A percentile compares a stretch with the other conserved stretches of the same genome.
Conservation (phyloP, 495 filamentous ascomycete genomes). For the Penicillium bovifimosum region DNA sequence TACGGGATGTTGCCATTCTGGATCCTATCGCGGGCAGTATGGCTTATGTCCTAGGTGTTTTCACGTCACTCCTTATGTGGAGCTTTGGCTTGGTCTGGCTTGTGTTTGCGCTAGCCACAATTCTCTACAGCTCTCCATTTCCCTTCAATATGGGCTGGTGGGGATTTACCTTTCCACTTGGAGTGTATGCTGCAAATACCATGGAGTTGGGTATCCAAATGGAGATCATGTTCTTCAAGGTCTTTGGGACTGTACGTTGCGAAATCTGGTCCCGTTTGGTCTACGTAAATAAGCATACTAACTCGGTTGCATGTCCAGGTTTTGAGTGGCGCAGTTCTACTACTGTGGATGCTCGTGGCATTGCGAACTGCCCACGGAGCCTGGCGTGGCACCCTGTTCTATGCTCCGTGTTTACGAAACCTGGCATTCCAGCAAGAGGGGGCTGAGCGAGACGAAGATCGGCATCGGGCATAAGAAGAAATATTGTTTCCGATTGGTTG, state of each 20-base stretch:
- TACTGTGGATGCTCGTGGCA: slow-evolving; percentile 43
- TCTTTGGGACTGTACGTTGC: slow-evolving; percentile 40
- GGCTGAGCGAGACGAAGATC: background rate
- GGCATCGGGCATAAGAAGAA: slow-evolving; percentile 11
- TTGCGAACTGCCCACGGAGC: slow-evolving; percentile 33
- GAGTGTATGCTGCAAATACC: slow-evolving; percentile 49
- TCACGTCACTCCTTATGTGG: slow-evolving; percentile 41
- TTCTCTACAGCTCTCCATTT: slow-evolving; percentile 36
- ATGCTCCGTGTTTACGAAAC: slow-evolving; percentile 45
- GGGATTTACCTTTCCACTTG: slow-evolving; percentile 56
- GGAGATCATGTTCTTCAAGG: slow-evolving; percentile 44
- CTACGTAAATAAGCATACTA: background rate
- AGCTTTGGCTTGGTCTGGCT: slow-evolving; percentile 47
- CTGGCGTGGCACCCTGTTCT: slow-evolving; percentile 38
- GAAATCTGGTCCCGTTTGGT: background rate
- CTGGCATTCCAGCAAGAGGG: slow-evolving; percentile 23
- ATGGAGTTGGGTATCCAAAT: slow-evolving; percentile 41
- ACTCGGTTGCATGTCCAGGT: slow-evolving; percentile 19
- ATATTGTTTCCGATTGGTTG: background rate
- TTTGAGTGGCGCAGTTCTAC: slow-evolving; percentile 32
- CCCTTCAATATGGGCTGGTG: slow-evolving; percentile 63
- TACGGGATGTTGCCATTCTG: slow-evolving; percentile 21
- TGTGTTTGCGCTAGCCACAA: slow-evolving; percentile 40
- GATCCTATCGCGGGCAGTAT: slow-evolving; percentile 31
- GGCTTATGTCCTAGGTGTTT: slow-evolving; percentile 37